Conservation (phyloP, 306 rosid genomes). For the Medicago arabica region DNA sequence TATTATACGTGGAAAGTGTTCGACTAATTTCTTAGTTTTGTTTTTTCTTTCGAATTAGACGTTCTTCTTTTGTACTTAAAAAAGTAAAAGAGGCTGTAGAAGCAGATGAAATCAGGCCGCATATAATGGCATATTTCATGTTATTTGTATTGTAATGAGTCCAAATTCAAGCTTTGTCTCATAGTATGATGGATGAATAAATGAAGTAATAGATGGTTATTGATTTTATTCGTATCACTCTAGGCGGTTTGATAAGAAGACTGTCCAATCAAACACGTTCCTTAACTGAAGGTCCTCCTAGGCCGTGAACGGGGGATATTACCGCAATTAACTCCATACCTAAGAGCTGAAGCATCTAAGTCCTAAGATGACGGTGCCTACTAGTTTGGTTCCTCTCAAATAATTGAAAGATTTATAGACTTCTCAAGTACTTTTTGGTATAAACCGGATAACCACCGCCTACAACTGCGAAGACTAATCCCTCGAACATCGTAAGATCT, state of each 20-base stretch:
- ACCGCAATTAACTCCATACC: not conserved
- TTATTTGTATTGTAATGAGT: conserved; percentile 5
- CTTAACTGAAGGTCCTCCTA: not conserved
- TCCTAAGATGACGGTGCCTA: too few species aligned
- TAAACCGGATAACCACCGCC: too few species aligned
- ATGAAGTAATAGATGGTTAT: not conserved
- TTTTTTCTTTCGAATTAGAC: too few species aligned
- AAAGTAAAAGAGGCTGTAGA: not conserved
- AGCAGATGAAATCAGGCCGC: conserved; percentile 52
- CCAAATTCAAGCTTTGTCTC: conserved; percentile 29
- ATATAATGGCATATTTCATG: conserved; percentile 36
- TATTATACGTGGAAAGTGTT: too few species aligned
- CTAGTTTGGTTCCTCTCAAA: too few species aligned
- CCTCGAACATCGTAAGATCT: too few species aligned
- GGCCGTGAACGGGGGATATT: not conserved
- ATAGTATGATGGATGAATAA: not conserved
- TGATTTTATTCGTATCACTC: not conserved
- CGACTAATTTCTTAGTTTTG: too few species aligned
- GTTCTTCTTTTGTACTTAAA: too few species aligned
- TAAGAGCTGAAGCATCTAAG: not conserved
- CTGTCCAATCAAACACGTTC: not conserved
- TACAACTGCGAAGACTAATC: too few species aligned
- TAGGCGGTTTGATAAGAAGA: not conserved
- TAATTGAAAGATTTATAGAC: too few species aligned
- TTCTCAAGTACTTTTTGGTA: too few species aligned